A percentile compares a stretch with the other conserved stretches of the same genome.
Evolutionary conservation across 768 basidiomycete species (phyloP).

Genomic region (Exsudoporus frostii): DNA sequence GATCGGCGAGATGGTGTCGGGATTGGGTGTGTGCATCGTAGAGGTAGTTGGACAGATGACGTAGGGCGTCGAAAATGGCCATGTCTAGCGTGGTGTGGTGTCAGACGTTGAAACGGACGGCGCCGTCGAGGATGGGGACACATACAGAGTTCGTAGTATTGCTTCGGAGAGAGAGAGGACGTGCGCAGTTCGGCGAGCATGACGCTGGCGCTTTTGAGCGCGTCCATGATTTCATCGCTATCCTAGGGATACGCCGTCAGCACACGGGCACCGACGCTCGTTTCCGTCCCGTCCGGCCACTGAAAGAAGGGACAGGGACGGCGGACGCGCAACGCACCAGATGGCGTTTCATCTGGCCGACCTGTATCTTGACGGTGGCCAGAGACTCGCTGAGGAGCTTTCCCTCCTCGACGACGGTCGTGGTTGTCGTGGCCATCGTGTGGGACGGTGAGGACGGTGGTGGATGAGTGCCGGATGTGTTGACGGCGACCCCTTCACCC

Average conservation of each 20-base stretch:
- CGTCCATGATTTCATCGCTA: slow-evolving; percentile 97
- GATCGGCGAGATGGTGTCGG: slow-evolving; percentile 93
- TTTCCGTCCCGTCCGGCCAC: neutral
- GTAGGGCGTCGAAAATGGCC: slow-evolving; percentile 96
- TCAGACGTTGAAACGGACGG: neutral
- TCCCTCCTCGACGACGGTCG: slow-evolving; percentile 64
- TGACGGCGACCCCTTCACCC: slow-evolving; percentile 3
- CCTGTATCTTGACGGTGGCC: slow-evolving; percentile 85
- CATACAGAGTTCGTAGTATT: slow-evolving; percentile 97
- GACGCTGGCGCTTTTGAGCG: slow-evolving; percentile 91
- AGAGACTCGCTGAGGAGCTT: slow-evolving; percentile 83
- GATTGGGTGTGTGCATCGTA: slow-evolving; percentile 92
- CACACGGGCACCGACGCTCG: neutral
- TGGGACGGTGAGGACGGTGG: slow-evolving; percentile 2
- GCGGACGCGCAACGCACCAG: slow-evolving; percentile 51
- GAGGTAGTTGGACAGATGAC: slow-evolving; percentile 93
- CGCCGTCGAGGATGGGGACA: neutral
- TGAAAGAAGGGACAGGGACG: neutral
- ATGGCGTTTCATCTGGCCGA: slow-evolving; percentile 93
- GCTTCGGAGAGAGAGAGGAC: slow-evolving; percentile 89
- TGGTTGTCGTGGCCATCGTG: slow-evolving; percentile 22
- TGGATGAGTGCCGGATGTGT: neutral
- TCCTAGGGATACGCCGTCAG: slow-evolving; percentile 49
- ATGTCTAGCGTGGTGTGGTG: slow-evolving; percentile 60
- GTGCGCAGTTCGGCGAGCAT: slow-evolving; percentile 97